A percentile compares a stretch with the other conserved stretches of the same genome.
These are phyloP conservation scores for Stemphylium lycopersici DNA, from an alignment of 2,329 filamentous ascomycete genomes.

Conservation along the genomic window DNA sequence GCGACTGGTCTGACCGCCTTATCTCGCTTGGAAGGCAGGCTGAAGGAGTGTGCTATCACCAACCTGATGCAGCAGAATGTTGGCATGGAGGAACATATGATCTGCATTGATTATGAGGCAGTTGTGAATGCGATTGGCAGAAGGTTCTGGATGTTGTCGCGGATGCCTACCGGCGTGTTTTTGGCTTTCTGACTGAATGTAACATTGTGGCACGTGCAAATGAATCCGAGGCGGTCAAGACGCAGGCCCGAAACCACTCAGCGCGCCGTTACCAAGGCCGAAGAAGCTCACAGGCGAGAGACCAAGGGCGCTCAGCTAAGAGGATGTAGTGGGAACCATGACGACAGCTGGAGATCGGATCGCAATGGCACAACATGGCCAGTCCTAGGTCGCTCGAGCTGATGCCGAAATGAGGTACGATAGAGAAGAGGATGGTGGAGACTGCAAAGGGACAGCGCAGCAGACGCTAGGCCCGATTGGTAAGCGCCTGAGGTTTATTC, in stretches of 20 bases:
- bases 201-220: slow-evolving; percentile 16
- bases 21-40: slow-evolving; percentile 18
- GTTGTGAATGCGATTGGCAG: slow-evolving; percentile 10
- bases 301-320: neutral
- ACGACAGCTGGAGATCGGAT: slow-evolving; percentile 11
- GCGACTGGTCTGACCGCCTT: slow-evolving; percentile 18
- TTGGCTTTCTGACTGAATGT: slow-evolving; percentile 22
- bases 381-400: slow-evolving; percentile 11
- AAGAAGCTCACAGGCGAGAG: neutral
- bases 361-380: slow-evolving; percentile 4
- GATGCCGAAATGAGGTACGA: slow-evolving; percentile 33
- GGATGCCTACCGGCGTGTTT: slow-evolving; percentile 10
- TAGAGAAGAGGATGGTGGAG: slow-evolving; percentile 11
- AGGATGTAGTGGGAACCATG: slow-evolving; percentile 4
- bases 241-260: neutral
- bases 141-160: slow-evolving; percentile 7
- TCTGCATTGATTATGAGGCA: slow-evolving; percentile 16
- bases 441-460: slow-evolving; percentile 12
- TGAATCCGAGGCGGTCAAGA: slow-evolving; percentile 15
- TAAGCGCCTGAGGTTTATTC: slow-evolving; percentile 22
- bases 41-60: slow-evolving; percentile 13
- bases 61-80: slow-evolving; percentile 22
- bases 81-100: slow-evolving; percentile 11
- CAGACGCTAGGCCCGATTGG: slow-evolving; percentile 16
- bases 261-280: neutral